Evolutionary conservation across 495 filamentous ascomycete species (phyloP).

Genomic region (Daldinia concentrica): DNA sequence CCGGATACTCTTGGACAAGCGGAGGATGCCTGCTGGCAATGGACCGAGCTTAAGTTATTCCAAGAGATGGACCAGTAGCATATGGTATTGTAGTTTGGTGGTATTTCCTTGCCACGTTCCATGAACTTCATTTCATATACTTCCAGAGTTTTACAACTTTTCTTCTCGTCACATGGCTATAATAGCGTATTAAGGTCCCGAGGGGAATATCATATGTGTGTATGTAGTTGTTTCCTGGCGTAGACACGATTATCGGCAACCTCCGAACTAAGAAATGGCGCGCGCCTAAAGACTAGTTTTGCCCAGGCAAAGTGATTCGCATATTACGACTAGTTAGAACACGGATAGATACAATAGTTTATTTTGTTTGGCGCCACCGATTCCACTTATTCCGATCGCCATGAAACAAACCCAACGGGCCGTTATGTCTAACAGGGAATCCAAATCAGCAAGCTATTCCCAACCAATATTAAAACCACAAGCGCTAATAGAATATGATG

Average conservation of each 20-base stretch:
- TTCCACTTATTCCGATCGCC: neutral
- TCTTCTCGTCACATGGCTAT: slow-evolving; percentile 24
- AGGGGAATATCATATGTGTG: neutral
- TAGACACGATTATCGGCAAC: slow-evolving; percentile 19
- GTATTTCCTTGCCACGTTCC: slow-evolving; percentile 17
- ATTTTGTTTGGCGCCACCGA: neutral
- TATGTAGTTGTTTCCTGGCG: neutral
- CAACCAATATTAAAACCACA: neutral
- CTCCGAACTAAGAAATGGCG: slow-evolving; percentile 19
- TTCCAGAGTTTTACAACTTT: neutral
- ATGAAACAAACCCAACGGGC: neutral
- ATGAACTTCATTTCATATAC: neutral
- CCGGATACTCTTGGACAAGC: slow-evolving; percentile 10
- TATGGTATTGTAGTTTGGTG: neutral
- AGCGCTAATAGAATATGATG: neutral
- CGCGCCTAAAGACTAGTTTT: neutral
- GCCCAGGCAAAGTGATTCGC: neutral
- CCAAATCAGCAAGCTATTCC: slow-evolving; percentile 1
- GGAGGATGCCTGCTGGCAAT: slow-evolving; percentile 6
- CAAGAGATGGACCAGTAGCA: neutral
- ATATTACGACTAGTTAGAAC: neutral
- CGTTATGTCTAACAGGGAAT: neutral
- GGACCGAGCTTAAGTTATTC: neutral
- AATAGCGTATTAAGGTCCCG: neutral
- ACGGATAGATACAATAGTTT: neutral